Evolutionary conservation across 345 rosid genomes (phyloP), one percentile per base, ranked within the genome.

Genomic region (Sisymbrium irio): DNA sequence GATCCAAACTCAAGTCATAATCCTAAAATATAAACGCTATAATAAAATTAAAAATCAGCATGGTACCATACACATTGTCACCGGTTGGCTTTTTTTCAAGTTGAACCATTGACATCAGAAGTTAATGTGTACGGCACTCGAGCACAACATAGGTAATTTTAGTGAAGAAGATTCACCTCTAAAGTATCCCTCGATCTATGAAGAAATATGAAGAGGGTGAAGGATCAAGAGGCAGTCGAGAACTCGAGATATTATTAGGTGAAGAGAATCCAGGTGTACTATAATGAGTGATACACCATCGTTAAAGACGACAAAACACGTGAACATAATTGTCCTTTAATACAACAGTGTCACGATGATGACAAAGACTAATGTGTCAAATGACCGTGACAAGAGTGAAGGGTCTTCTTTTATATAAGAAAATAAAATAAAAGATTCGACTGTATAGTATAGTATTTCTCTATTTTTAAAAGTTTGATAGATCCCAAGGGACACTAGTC

Each of bases 401-500:
- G 27, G 3, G 44, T 37, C 30, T 17, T 37, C 8, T 66, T 32
- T 19, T 3, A 3, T 10, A 35, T 32, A 14, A 18, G 10, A 25
- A 25, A 18, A 39, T 8, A 28, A 10, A 4, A 32, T 39, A 36
- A 65, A 58, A 74, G 67, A 74, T 74, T 58, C 72, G 46, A 44
- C n/a, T n/a, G 9, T 65, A 0, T 57, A 53, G 32, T 17, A 35
- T n/a, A 35, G 5, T 18, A 15, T 37, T 56, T 18, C 17, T 51
- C 9, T 3, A 7, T n/a, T 6, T 36, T 37, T 39, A 41, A n/a
- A 13, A 6, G 17, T 62, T 28, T 67, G 44, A 19, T 60, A 68
- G 79, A 75, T 75, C 79, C 69, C 69, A 7, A 12, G 54, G 73
- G 62, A 59, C 73, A 68, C 73, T 27, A 68, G 20, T 51, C 19